Conservation (phyloP, 139 green algal species). For the Gonium pectorale region DNA sequence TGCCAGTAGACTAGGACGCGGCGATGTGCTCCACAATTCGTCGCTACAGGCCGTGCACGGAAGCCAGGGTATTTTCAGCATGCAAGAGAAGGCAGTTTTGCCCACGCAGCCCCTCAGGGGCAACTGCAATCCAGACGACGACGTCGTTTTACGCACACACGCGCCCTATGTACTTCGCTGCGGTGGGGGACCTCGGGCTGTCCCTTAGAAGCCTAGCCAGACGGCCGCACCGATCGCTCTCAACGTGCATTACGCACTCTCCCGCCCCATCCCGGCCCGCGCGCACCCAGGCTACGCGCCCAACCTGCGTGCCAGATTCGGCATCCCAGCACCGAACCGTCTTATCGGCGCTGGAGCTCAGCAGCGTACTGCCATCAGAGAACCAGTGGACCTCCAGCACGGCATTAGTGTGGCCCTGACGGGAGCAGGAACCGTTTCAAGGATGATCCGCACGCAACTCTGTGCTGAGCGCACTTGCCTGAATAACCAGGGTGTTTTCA, state of each 20-base stretch:
- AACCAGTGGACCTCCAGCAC: slow-evolving; percentile 95
- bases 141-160: too few relatives aligned
- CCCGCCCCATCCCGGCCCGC: neutral
- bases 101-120: neutral
- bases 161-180: too few relatives aligned
- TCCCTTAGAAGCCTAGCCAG: too few relatives aligned
- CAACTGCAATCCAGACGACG: too few relatives aligned
- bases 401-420: slow-evolving; percentile 92
- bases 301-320: slow-evolving; percentile 63
- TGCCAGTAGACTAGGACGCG: neutral
- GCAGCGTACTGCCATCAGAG: slow-evolving; percentile 81
- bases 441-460: neutral
- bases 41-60: neutral
- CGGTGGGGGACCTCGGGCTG: too few relatives aligned
- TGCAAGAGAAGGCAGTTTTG: neutral
- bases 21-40: neutral
- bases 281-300: neutral
- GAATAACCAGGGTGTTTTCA: slow-evolving; percentile 93
- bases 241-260: neutral
- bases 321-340: slow-evolving; percentile 86
- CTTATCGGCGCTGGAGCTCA: slow-evolving; percentile 89
- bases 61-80: neutral
- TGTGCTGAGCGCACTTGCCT: slow-evolving; percentile 29
- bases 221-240: neutral
- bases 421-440: neutral